Evolutionary conservation across 768 basidiomycete genomes (phyloP), one percentile per base, ranked within the genome.

Genomic region (Plicaturopsis crispa): DNA sequence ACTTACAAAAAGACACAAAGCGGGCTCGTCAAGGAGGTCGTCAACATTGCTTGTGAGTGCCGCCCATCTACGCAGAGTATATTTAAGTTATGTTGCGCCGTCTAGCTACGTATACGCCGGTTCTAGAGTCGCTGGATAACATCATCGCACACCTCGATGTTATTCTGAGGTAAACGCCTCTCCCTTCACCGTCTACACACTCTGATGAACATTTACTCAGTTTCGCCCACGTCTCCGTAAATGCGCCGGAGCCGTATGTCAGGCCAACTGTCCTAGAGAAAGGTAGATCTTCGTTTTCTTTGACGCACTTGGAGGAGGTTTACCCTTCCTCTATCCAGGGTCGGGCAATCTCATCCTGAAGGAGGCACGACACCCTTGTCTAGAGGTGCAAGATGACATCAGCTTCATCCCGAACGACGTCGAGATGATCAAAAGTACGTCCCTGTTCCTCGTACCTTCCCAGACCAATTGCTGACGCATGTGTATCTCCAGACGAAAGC

Each of bases 341-440:
- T 68, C 78, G 4, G 91, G 93, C 2, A 80, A 79, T 52, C 66
- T 98, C 8, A 59, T 88, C 28, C 66, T 98, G 17, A 74, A 71
- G 43, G 89, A 92, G 24, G 91, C 94, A 8, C 71, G 96, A 18
- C 96, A 99, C 63, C 96, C 96, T 11, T 97, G 94, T 50, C 67
- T 99, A 14, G 96, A 99, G 57, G 84, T 94, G 4, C 92, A 97
- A 53, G 94, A 97, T 36, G 96, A 91, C 28, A 72, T 99, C 30
- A 83, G 75, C 50, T 98, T 98, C 57, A 98, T 99, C 48, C 72
- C 93, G 2, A 99, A 98, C 53, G 89, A 98, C 51, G 80, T 96
- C 24, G 81, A 92, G 55, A 90, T 98, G 88, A 75, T 85, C 33
- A 91, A 90, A 66, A 80, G 87, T 78, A 47, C 38, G 63, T 47